A percentile compares a stretch with the other conserved stretches of the same genome.
Conservation (phyloP, 1,284 basidiomycete genomes). For the Hypsizygus ulmarius region DNA sequence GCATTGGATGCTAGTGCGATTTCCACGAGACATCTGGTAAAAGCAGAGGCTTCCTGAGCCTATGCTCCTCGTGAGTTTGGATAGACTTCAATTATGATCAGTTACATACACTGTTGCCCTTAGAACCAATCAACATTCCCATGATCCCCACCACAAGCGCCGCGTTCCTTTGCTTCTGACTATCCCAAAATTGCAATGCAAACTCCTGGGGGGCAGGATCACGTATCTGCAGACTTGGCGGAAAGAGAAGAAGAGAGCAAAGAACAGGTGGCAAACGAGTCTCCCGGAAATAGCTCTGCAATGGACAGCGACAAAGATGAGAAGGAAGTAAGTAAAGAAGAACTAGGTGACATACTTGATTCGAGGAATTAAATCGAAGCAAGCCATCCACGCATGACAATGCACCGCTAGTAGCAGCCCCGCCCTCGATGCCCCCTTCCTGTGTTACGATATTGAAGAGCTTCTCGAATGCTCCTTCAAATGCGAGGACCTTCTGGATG, state of each 20-base stretch:
- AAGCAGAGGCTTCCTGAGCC: slow-evolving; percentile 61
- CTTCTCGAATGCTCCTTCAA: slow-evolving; percentile 96
- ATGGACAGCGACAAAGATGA: slow-evolving; percentile 8
- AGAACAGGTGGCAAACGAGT: slow-evolving; percentile 81
- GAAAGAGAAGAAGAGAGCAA: slow-evolving; percentile 85
- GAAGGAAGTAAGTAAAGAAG: neutral
- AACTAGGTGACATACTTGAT: slow-evolving; percentile 65
- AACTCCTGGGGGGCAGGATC: slow-evolving; percentile 85
- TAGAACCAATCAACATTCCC: slow-evolving; percentile 70
- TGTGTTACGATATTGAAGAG: slow-evolving; percentile 85
- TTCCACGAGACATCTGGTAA: slow-evolving; percentile 85
- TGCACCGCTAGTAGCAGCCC: slow-evolving; percentile 84
- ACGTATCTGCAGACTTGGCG: slow-evolving; percentile 63
- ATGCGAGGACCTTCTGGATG: slow-evolving; percentile 96
- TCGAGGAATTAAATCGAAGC: slow-evolving; percentile 90
- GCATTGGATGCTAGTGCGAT: slow-evolving; percentile 90
- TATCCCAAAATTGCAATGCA: slow-evolving; percentile 95
- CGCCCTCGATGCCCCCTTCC: slow-evolving; percentile 92
- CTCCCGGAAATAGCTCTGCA: slow-evolving; percentile 94
- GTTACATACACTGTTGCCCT: slow-evolving; percentile 62
- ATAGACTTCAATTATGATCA: neutral
- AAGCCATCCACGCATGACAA: slow-evolving; percentile 83
- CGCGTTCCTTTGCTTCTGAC: slow-evolving; percentile 82
- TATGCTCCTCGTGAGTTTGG: slow-evolving; percentile 24
- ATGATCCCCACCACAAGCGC: slow-evolving; percentile 78